Evolutionary conservation across 2,329 filamentous ascomycete genomes (phyloP).

Genomic region (Colletotrichum siamense): DNA sequence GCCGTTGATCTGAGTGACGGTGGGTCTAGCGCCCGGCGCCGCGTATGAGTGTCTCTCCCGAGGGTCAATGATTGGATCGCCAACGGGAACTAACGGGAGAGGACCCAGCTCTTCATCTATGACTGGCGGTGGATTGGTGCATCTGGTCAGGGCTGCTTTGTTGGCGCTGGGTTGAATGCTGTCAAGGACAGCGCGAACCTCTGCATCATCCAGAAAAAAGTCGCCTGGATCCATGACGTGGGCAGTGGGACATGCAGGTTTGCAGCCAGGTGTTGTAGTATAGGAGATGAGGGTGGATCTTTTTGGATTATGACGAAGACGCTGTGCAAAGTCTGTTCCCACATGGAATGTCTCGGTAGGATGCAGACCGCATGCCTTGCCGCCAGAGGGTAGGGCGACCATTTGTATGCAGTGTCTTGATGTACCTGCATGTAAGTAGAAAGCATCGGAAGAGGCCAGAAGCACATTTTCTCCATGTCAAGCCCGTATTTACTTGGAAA

Average conservation of each 20-base stretch:
- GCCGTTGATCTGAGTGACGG: background rate
- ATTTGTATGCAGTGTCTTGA: background rate
- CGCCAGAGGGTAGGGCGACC: background rate
- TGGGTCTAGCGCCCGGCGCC: background rate
- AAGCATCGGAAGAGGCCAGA: background rate
- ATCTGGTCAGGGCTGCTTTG: background rate
- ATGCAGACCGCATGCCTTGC: background rate
- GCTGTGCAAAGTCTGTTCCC: background rate
- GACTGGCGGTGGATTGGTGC: background rate
- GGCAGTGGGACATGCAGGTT: background rate
- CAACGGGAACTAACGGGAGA: background rate
- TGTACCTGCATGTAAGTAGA: background rate
- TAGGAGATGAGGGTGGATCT: background rate
- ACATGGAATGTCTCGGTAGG: background rate
- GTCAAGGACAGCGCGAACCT: background rate
- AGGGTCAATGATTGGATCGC: background rate
- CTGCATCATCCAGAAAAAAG: background rate
- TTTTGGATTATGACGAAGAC: background rate
- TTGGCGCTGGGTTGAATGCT: background rate
- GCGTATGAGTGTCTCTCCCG: background rate
- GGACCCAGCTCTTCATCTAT: background rate
- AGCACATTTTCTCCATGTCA: background rate
- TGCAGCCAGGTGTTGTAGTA: background rate
- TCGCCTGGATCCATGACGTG: background rate
- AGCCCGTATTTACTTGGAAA: background rate